These are phyloP conservation scores for Alternaria sp. DNA, from an alignment of 2,329 filamentous ascomycete genomes.

Conservation along the genomic window DNA sequence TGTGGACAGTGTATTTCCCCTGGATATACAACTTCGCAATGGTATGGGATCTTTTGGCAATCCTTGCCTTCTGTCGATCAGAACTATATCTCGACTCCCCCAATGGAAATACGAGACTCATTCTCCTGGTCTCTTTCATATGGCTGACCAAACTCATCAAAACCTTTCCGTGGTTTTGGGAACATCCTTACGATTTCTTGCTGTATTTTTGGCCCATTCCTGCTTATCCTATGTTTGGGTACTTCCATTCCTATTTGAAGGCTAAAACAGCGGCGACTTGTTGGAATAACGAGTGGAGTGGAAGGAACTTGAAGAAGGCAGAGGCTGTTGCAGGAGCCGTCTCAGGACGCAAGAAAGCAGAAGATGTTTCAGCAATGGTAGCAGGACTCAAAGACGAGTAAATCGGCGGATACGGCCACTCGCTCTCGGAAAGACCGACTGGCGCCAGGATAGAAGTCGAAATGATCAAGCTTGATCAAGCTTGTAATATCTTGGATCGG, in stretches of 20 bases:
- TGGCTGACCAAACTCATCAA: conserved; percentile 35
- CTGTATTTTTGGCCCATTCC: conserved; percentile 31
- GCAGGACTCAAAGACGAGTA: neutral
- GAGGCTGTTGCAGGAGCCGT: neutral
- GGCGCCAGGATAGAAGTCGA: neutral
- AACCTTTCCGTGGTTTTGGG: conserved; percentile 32
- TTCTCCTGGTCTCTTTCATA: conserved; percentile 18
- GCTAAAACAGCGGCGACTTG: conserved; percentile 24
- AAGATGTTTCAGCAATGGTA: neutral
- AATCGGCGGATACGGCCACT: too few species aligned
- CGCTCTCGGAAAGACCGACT: neutral
- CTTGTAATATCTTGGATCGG: neutral
- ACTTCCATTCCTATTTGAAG: conserved; percentile 32
- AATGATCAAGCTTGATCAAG: too few species aligned
- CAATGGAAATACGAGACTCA: conserved; percentile 3
- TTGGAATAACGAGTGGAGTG: conserved; percentile 28
- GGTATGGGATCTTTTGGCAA: conserved; percentile 30
- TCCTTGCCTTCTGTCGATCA: conserved; percentile 19
- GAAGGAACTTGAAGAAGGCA: conserved; percentile 13
- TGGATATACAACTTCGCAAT: conserved; percentile 40
- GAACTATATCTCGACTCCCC: conserved; percentile 14
- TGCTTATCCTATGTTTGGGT: conserved; percentile 25
- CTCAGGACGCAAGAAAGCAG: neutral
- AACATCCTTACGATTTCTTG: conserved; percentile 29
- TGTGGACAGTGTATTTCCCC: conserved; percentile 35